phyloP scores from a whole-genome alignment of 2,329 filamentous ascomycete genomes.

The Hortaea sp. region DNA sequence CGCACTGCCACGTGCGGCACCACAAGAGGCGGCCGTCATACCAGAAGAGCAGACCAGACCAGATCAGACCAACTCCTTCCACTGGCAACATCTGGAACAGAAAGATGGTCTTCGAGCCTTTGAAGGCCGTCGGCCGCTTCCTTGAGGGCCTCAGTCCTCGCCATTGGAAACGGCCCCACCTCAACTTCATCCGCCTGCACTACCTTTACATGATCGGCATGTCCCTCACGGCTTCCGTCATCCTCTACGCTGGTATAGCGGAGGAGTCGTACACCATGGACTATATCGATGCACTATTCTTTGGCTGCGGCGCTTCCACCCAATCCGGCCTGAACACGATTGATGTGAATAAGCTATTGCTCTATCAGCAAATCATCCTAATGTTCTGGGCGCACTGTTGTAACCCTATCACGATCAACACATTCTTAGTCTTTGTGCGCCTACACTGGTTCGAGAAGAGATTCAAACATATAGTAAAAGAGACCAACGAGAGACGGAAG shows the following conservation, averaged over 20 bases:
- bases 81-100: neutral
- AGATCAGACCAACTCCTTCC: neutral
- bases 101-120: constrained; percentile 3
- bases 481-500: constrained; percentile 57
- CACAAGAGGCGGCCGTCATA: neutral
- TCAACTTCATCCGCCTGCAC: constrained; percentile 70
- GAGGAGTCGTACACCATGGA: constrained; percentile 41
- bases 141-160: neutral
- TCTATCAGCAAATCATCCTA: constrained; percentile 51
- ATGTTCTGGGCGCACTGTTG: constrained; percentile 62
- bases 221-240: constrained; percentile 62
- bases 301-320: constrained; percentile 74
- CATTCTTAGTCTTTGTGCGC: constrained; percentile 80
- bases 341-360: constrained; percentile 37
- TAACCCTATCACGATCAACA: constrained; percentile 77
- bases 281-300: constrained; percentile 85
- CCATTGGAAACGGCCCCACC: neutral
- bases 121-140: neutral
- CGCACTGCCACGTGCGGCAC: neutral
- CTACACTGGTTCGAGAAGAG: constrained; percentile 98
- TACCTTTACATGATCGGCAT: constrained; percentile 75
- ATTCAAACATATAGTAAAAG: constrained; percentile 72
- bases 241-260: constrained; percentile 50
- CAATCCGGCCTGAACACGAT: constrained; percentile 86
- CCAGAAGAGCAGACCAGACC: no score